phyloP scores from a whole-genome alignment of 2,329 filamentous ascomycete species.

The Claviceps sp. region DNA sequence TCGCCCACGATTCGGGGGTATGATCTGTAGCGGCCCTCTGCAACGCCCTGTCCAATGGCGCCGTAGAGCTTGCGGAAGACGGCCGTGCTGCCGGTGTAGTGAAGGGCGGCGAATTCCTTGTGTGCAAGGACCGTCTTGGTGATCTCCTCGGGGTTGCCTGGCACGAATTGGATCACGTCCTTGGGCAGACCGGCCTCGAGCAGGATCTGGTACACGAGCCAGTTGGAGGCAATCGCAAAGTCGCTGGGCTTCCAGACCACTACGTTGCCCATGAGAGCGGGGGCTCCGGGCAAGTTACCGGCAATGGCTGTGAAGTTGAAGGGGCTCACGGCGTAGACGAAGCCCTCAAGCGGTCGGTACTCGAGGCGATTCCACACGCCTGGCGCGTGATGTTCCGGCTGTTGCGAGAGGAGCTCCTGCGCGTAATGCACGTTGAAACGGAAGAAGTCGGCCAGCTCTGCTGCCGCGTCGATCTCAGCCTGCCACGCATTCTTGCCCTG shows the following conservation, averaged over 20 bases:
- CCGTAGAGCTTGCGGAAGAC: conserved; percentile 86
- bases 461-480: conserved; percentile 93
- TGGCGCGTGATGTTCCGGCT: conserved; percentile 69
- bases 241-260: conserved; percentile 96
- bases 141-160: conserved; percentile 73
- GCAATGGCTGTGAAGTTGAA: conserved; percentile 98
- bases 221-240: conserved; percentile 77
- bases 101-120: conserved; percentile 74
- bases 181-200: conserved; percentile 80
- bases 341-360: conserved; percentile 81
- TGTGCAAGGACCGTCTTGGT: conserved; percentile 66
- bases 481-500: conserved; percentile 99
- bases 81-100: conserved; percentile 86
- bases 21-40: conserved; percentile 66
- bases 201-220: conserved; percentile 80
- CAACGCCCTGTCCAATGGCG: conserved; percentile 68
- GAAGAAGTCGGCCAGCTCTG: conserved; percentile 85
- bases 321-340: conserved; percentile 85
- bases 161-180: conserved; percentile 87
- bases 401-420: conserved; percentile 76
- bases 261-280: conserved; percentile 85
- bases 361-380: conserved; percentile 89
- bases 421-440: conserved; percentile 92
- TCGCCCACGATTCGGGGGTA: conserved; percentile 86
- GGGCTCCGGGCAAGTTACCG: conserved; percentile 70